Conservation (phyloP, 768 basidiomycete genomes). For the Russula abietina region DNA sequence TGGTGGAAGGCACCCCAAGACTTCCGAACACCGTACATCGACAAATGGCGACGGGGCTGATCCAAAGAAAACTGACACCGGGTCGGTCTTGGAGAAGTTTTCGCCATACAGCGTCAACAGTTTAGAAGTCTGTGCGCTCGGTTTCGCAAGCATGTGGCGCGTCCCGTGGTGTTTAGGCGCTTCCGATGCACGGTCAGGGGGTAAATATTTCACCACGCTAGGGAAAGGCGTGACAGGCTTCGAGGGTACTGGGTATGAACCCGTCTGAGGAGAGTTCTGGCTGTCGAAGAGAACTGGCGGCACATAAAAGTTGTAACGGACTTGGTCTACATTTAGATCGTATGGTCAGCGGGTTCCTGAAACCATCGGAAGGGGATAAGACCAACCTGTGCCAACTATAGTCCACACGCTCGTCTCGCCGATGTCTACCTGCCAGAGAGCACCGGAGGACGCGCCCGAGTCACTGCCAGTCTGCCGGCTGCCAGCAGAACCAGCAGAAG, state of each 20-base stretch:
- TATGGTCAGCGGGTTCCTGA: conserved; percentile 12
- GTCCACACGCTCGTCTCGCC: conserved; percentile 95
- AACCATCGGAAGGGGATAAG: conserved; percentile 23
- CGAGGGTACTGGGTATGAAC: conserved; percentile 72
- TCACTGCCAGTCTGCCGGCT: conserved; percentile 63
- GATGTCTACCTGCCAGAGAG: conserved; percentile 84
- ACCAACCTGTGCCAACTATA: conserved; percentile 81
- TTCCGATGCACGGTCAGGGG: conserved; percentile 81
- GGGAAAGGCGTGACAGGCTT: conserved; percentile 86
- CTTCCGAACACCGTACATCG: conserved; percentile 83
- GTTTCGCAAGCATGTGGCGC: conserved; percentile 65
- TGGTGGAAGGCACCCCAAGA: conserved; percentile 74
- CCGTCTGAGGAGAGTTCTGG: conserved; percentile 62
- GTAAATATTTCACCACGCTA: conserved; percentile 83
- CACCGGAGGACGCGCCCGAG: conserved; percentile 64
- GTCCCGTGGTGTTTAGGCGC: conserved; percentile 68
- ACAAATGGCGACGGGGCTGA: conserved; percentile 81
- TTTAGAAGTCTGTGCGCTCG: conserved; percentile 70
- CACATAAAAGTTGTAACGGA: conserved; percentile 90
- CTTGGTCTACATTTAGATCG: conserved; percentile 53
- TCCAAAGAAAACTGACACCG: conserved; percentile 80
- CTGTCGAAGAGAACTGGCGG: conserved; percentile 80
- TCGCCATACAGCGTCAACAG: conserved; percentile 86
- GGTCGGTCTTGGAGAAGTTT: conserved; percentile 80
- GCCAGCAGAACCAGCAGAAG: conserved; percentile 49